Evolutionary conservation across 306 rosid genomes (phyloP).

Genomic region (Pyrus pyrifolia): DNA sequence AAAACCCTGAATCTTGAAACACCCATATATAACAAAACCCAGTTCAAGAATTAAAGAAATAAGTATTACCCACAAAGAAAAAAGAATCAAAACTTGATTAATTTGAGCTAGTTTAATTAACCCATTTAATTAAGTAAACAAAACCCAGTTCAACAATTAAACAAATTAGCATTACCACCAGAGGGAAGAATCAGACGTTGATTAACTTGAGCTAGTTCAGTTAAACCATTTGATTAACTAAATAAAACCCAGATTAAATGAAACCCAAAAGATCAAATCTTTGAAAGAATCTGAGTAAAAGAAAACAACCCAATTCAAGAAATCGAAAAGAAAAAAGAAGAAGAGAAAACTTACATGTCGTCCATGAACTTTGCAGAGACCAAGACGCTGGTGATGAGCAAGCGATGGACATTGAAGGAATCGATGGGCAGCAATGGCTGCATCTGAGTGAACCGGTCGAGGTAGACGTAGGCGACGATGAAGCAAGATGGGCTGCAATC

Average conservation of each 20-base stretch:
- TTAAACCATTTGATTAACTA: not conserved
- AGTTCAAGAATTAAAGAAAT: not conserved
- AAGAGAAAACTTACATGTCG: slow-evolving; percentile 46
- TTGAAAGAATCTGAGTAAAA: no score
- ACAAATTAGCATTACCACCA: not conserved
- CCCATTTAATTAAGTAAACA: not conserved
- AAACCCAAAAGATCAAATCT: not conserved
- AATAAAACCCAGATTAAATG: not conserved
- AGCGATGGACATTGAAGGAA: slow-evolving; percentile 73
- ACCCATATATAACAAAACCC: not conserved
- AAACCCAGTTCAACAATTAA: not conserved
- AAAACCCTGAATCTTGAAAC: not conserved
- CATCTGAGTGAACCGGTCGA: slow-evolving; percentile 67
- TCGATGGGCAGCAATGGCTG: slow-evolving; percentile 63
- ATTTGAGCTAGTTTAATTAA: not conserved
- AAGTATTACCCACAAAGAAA: no score
- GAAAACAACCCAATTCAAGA: not conserved
- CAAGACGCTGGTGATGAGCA: slow-evolving; percentile 81
- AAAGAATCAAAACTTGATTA: not conserved
- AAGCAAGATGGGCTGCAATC: slow-evolving; percentile 82
- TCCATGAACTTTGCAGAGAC: slow-evolving; percentile 91
- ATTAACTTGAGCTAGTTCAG: not conserved
- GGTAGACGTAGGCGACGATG: slow-evolving; percentile 80
- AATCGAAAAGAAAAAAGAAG: not conserved
- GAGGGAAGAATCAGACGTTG: not conserved